Percentiles rank a stretch among this genome's conserved stretches.
These are phyloP conservation scores for Pistacia vera DNA, from an alignment of 345 rosid genomes.

Conservation along the genomic window DNA sequence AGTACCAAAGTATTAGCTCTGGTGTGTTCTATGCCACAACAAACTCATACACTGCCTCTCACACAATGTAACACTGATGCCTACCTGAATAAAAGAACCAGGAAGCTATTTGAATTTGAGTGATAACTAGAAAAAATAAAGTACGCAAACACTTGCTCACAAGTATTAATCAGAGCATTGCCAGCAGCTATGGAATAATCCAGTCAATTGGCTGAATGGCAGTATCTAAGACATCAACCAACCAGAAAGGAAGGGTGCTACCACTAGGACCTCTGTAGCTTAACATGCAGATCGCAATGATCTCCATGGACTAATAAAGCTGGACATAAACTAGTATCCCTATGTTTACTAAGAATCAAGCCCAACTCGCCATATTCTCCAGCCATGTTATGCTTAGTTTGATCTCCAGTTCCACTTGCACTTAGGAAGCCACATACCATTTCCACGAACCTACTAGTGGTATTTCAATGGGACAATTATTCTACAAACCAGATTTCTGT, in stretches of 20 bases:
- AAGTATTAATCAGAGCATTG: not conserved
- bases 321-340: too few relatives aligned
- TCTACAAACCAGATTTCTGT: constrained; percentile 4
- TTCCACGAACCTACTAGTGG: not conserved
- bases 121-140: not conserved
- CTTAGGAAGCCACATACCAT: not conserved
- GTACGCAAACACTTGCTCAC: not conserved
- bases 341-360: not conserved
- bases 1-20: not conserved
- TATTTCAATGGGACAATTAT: not conserved
- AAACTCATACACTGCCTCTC: constrained; percentile 3
- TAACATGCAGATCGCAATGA: not conserved
- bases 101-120: not conserved
- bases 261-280: not conserved
- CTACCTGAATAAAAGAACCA: not conserved
- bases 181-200: not conserved
- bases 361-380: not conserved
- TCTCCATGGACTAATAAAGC: not conserved
- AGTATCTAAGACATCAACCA: not conserved
- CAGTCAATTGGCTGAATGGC: not conserved
- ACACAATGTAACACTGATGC: not conserved
- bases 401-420: not conserved
- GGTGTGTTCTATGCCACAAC: not conserved
- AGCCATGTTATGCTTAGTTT: not conserved
- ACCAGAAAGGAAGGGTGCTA: constrained; percentile 7